Conservation (phyloP, 2,329 filamentous ascomycete genomes). For the Calonectria crousiana region DNA sequence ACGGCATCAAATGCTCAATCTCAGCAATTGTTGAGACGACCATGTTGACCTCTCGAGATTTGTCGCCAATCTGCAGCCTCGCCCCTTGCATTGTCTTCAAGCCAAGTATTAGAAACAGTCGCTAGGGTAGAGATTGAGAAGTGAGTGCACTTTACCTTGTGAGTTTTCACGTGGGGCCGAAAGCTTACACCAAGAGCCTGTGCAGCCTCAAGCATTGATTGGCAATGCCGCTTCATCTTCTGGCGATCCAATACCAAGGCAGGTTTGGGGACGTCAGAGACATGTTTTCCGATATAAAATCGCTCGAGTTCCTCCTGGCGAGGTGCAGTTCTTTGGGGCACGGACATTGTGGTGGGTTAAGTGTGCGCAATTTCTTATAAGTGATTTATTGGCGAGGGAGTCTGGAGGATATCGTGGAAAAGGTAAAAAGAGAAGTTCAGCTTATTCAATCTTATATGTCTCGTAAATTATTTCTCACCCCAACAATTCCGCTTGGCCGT, state of each 20-base stretch:
- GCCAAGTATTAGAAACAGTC: accelerated
- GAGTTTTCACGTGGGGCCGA: conserved; percentile 74
- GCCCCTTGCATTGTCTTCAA: conserved; percentile 66
- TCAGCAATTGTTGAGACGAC: conserved; percentile 72
- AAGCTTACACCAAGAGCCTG: conserved; percentile 64
- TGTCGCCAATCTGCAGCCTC: conserved; percentile 63
- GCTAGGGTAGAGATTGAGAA: neutral
- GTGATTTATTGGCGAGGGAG: too few relatives aligned
- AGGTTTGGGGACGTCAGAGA: conserved; percentile 61
- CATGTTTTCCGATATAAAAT: conserved; percentile 44
- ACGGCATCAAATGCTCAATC: conserved; percentile 64
- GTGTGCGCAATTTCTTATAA: too few relatives aligned
- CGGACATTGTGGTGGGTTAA: conserved; percentile 26
- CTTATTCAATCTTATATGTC: neutral
- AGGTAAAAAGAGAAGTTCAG: neutral
- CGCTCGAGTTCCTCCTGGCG: conserved; percentile 26
- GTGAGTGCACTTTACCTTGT: conserved; percentile 61
- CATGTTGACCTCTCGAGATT: conserved; percentile 58
- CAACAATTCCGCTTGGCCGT: neutral
- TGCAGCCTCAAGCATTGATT: conserved; percentile 65
- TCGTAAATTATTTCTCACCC: neutral
- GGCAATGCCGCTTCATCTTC: conserved; percentile 66
- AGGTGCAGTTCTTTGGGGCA: conserved; percentile 37
- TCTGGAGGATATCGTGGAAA: neutral
- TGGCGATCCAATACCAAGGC: conserved; percentile 67